These are phyloP conservation scores for Saturnispora sekii DNA, from an alignment of 805 yeast genomes.

Conservation along the genomic window DNA sequence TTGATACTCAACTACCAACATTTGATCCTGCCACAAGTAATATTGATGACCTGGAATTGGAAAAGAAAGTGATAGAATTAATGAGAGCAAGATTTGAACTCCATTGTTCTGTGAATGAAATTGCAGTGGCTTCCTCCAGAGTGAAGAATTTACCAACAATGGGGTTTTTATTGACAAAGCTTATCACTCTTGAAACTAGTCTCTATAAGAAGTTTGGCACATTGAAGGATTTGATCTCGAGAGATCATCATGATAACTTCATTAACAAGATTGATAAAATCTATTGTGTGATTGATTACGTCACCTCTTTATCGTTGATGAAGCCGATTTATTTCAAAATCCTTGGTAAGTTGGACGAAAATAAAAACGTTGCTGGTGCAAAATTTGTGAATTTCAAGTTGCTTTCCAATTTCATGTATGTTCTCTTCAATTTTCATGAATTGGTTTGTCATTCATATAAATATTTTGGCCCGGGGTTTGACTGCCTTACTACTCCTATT, in stretches of 20 bases:
- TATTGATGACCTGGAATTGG: conserved; percentile 31
- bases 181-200: conserved; percentile 31
- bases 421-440: conserved; percentile 29
- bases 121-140: conserved; percentile 32
- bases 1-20: conserved; percentile 44
- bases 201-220: conserved; percentile 26
- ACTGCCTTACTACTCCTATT: conserved; percentile 29
- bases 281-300: conserved; percentile 17
- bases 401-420: conserved; percentile 22
- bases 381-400: conserved; percentile 31
- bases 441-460: conserved; percentile 24
- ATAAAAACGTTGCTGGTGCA: conserved; percentile 27
- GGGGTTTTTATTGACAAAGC: conserved; percentile 26
- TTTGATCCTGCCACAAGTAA: conserved; percentile 30
- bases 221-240: conserved; percentile 21
- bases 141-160: conserved; percentile 32
- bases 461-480: conserved; percentile 30
- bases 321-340: conserved; percentile 34
- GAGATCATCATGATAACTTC: conserved; percentile 13
- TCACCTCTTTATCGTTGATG: conserved; percentile 26
- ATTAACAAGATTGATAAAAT: conserved; percentile 19
- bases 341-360: conserved; percentile 27
- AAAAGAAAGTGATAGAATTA: conserved; percentile 30
- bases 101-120: conserved; percentile 23
- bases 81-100: conserved; percentile 25